phyloP scores from a whole-genome alignment of 306 rosid species.

The Rosa multiflora region DNA sequence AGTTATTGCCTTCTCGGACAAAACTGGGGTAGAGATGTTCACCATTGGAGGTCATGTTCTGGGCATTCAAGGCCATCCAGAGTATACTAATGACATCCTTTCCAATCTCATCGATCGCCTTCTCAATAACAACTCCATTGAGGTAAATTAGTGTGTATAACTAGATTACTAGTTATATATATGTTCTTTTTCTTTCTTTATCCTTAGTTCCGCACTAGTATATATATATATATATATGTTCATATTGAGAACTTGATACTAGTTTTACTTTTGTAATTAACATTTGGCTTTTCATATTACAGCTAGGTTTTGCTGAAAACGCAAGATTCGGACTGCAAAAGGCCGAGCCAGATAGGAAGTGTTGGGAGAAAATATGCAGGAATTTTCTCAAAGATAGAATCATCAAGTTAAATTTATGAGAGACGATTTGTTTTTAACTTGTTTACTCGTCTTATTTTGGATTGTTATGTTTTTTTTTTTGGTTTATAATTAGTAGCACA shows the following conservation, averaged over 20 bases:
- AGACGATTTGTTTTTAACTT: too few relatives aligned
- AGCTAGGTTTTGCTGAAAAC: slow-evolving; percentile 50
- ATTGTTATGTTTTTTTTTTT: too few relatives aligned
- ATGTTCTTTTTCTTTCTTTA: too few relatives aligned
- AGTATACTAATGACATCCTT: slow-evolving; percentile 58
- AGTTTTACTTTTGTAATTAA: neutral
- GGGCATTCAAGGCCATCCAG: slow-evolving; percentile 81
- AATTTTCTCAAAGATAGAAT: slow-evolving; percentile 49
- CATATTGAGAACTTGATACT: neutral
- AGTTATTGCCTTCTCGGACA: slow-evolving; percentile 60
- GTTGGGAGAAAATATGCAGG: slow-evolving; percentile 55
- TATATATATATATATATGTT: too few relatives aligned
- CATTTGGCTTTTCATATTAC: slow-evolving; percentile 15
- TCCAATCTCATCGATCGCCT: slow-evolving; percentile 56
- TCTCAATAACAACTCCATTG: slow-evolving; percentile 33
- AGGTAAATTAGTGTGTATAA: slow-evolving; percentile 31
- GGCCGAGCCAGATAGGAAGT: slow-evolving; percentile 53
- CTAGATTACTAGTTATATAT: neutral
- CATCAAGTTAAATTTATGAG: neutral
- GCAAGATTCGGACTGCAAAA: slow-evolving; percentile 40
- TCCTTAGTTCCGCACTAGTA: too few relatives aligned
- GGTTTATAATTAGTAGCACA: too few relatives aligned
- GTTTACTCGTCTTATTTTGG: too few relatives aligned
- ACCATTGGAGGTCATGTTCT: slow-evolving; percentile 50
- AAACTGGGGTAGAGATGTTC: slow-evolving; percentile 71